These are phyloP conservation scores for Saccharomyces paradoxus DNA, from an alignment of 805 yeast genomes.

Conservation along the genomic window DNA sequence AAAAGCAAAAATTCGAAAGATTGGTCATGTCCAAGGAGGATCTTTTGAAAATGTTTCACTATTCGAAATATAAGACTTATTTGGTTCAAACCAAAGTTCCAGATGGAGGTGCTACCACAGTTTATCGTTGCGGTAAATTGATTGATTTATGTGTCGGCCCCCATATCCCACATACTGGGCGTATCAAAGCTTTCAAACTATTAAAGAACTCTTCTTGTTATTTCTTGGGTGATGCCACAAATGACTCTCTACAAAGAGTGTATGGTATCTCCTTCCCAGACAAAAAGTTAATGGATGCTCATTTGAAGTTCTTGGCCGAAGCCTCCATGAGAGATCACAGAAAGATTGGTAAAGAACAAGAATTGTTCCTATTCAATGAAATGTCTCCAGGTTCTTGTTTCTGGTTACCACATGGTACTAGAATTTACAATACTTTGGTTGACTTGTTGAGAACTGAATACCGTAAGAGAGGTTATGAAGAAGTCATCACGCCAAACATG, in stretches of 20 bases:
- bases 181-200: constrained; percentile 87
- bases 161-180: constrained; percentile 95
- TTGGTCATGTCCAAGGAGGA: constrained; percentile 87
- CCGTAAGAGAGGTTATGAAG: constrained; percentile 90
- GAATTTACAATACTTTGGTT: constrained; percentile 84
- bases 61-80: constrained; percentile 91
- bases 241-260: constrained; percentile 93
- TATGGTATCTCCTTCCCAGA: constrained; percentile 99
- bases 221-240: constrained; percentile 84
- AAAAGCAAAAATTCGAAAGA: constrained; percentile 92
- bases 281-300: constrained; percentile 90
- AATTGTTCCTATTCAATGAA: constrained; percentile 89
- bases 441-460: constrained; percentile 78
- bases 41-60: constrained; percentile 82
- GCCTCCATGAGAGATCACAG: constrained; percentile 95
- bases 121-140: constrained; percentile 94
- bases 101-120: constrained; percentile 93
- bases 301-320: constrained; percentile 87
- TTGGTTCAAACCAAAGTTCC: constrained; percentile 83
- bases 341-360: constrained; percentile 93
- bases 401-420: constrained; percentile 99
- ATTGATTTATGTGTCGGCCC: constrained; percentile 97
- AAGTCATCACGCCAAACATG: constrained; percentile 98
- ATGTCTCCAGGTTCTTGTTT: constrained; percentile 96
- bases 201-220: constrained; percentile 94